phyloP scores from a whole-genome alignment of 768 basidiomycete species.

The Psilocybe sp. region DNA sequence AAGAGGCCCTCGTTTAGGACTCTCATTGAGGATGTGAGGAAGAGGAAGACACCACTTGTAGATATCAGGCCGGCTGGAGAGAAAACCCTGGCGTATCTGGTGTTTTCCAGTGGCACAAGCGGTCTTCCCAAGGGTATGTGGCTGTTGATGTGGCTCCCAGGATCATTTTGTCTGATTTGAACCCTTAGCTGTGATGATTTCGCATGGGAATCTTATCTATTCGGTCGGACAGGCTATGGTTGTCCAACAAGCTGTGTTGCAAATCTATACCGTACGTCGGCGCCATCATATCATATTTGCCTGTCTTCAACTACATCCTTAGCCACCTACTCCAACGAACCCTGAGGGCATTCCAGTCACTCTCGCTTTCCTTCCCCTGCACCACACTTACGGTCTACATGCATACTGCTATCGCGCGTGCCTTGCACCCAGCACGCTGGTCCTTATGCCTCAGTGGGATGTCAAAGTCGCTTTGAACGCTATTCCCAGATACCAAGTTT shows the following conservation, averaged over 20 bases:
- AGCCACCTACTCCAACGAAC: slow-evolving; percentile 38
- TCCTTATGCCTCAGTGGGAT: slow-evolving; percentile 65
- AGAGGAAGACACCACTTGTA: slow-evolving; percentile 35
- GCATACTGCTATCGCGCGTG: slow-evolving; percentile 46
- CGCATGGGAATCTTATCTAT: slow-evolving; percentile 59
- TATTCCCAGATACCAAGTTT: slow-evolving; percentile 62
- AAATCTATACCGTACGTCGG: slow-evolving; percentile 36
- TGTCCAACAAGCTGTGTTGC: slow-evolving; percentile 21
- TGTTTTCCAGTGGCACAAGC: slow-evolving; percentile 78
- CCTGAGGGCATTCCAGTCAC: slow-evolving; percentile 44
- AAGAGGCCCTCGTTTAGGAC: slow-evolving; percentile 40
- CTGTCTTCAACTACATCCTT: neutral
- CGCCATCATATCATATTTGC: neutral
- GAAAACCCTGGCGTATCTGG: slow-evolving; percentile 63
- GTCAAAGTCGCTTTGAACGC: slow-evolving; percentile 43
- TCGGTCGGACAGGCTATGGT: slow-evolving; percentile 38
- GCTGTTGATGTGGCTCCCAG: neutral
- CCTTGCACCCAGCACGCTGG: slow-evolving; percentile 39
- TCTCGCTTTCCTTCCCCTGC: slow-evolving; percentile 64
- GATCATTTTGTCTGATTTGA: neutral
- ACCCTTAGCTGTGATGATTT: slow-evolving; percentile 63
- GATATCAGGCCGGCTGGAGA: slow-evolving; percentile 42
- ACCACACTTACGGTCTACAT: slow-evolving; percentile 68
- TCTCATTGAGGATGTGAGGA: slow-evolving; percentile 38
- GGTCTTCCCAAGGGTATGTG: slow-evolving; percentile 67